Evolutionary conservation across 2,329 filamentous ascomycete species (phyloP).

Genomic region (Knufia petricola): DNA sequence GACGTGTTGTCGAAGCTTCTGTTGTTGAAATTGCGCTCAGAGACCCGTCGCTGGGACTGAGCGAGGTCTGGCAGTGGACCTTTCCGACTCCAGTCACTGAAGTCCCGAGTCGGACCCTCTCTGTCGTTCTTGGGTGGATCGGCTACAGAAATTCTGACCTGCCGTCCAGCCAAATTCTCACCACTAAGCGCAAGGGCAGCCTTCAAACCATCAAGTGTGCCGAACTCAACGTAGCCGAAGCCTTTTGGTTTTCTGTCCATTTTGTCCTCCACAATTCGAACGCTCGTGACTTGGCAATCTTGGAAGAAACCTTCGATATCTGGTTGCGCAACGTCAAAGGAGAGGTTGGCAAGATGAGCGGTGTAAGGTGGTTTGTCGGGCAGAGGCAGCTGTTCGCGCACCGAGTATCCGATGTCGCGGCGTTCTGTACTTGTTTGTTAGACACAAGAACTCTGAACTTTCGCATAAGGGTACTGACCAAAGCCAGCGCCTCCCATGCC

Average conservation of each 20-base stretch:
- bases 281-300: slow-evolving; percentile 75
- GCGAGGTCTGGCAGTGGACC: slow-evolving; percentile 74
- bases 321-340: slow-evolving; percentile 80
- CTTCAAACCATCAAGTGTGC: slow-evolving; percentile 76
- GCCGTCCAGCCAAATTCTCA: slow-evolving; percentile 73
- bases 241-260: slow-evolving; percentile 90
- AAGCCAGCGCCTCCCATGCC: slow-evolving; percentile 31
- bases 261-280: slow-evolving; percentile 95
- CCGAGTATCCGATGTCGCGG: slow-evolving; percentile 38
- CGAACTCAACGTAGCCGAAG: slow-evolving; percentile 96
- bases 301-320: slow-evolving; percentile 79
- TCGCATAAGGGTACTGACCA: slow-evolving; percentile 21
- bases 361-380: slow-evolving; percentile 91
- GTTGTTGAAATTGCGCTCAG: slow-evolving; percentile 46
- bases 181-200: slow-evolving; percentile 79
- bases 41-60: slow-evolving; percentile 42
- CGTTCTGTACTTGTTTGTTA: slow-evolving; percentile 23
- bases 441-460: slow-evolving; percentile 6
- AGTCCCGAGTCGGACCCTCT: slow-evolving; percentile 62
- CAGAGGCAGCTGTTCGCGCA: slow-evolving; percentile 71
- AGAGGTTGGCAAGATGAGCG: slow-evolving; percentile 90
- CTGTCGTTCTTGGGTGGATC: slow-evolving; percentile 93
- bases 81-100: slow-evolving; percentile 86
- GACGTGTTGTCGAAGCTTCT: slow-evolving; percentile 46
- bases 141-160: slow-evolving; percentile 87